phyloP scores from a whole-genome alignment of 257 asterid species.

The Primulina tabacum region DNA sequence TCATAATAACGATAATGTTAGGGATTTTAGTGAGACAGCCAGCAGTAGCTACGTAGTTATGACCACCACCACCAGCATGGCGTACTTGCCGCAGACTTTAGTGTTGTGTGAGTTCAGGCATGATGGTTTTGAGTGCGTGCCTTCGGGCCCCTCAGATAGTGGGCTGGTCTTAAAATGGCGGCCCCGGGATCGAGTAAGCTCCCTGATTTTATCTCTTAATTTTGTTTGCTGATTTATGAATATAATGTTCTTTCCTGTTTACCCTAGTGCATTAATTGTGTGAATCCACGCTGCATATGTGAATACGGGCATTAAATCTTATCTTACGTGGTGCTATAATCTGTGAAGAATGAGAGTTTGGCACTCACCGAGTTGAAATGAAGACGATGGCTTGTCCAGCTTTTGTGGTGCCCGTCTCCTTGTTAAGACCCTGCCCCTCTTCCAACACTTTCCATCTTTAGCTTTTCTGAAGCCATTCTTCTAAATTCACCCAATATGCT shows the following conservation, averaged over 20 bases:
- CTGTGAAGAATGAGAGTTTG: not conserved
- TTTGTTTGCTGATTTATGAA: not conserved
- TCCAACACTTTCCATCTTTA: not conserved
- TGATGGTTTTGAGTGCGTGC: slow-evolving; percentile 73
- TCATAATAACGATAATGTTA: slow-evolving; percentile 27
- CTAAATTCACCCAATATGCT: not conserved
- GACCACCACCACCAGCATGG: slow-evolving; percentile 76
- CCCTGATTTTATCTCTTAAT: not conserved
- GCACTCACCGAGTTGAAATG: not conserved
- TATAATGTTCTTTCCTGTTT: not conserved
- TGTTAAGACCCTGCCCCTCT: not conserved
- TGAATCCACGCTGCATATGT: not conserved
- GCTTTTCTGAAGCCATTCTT: not conserved
- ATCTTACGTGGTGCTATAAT: not conserved
- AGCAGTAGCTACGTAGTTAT: slow-evolving; percentile 57
- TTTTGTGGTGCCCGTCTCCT: not conserved
- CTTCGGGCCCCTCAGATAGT: slow-evolving; percentile 80
- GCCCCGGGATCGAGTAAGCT: slow-evolving; percentile 84
- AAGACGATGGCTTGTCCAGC: not conserved
- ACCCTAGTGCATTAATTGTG: not conserved
- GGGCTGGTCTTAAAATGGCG: slow-evolving; percentile 96
- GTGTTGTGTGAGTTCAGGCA: slow-evolving; percentile 94
- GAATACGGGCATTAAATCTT: no score
- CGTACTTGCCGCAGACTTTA: slow-evolving; percentile 81
- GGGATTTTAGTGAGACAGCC: slow-evolving; percentile 62